phyloP scores from a whole-genome alignment of 139 green algal species.

The Coelastrella sp. region DNA sequence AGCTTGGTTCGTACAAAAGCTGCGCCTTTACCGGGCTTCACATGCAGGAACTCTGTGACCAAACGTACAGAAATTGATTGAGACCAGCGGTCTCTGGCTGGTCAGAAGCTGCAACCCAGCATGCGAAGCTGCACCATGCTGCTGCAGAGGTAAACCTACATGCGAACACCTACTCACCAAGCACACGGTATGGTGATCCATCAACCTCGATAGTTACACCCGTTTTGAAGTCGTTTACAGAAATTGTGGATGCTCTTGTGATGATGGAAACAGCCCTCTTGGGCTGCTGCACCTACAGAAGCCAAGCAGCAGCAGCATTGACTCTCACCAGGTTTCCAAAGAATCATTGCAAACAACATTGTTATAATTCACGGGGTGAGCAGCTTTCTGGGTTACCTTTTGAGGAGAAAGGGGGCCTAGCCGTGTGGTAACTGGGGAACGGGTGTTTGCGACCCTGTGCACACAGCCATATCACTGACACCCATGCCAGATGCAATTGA shows the following conservation, averaged over 20 bases:
- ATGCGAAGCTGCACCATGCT: too few species aligned
- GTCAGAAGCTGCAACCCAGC: too few species aligned
- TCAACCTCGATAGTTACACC: constrained; percentile 94
- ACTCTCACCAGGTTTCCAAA: background rate
- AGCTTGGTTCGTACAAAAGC: constrained; percentile 99
- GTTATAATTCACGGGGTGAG: too few species aligned
- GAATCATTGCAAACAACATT: too few species aligned
- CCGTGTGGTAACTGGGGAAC: too few species aligned
- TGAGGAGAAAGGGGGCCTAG: too few species aligned
- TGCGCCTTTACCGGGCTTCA: constrained; percentile 98
- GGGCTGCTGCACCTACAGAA: background rate
- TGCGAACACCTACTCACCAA: constrained; percentile 71
- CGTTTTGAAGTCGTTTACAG: constrained; percentile 95
- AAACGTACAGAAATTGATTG: too few species aligned
- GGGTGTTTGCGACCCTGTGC: too few species aligned
- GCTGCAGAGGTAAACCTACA: too few species aligned
- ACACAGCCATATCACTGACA: background rate
- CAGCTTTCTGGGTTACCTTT: too few species aligned
- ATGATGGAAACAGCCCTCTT: constrained; percentile 14
- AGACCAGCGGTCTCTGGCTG: too few species aligned
- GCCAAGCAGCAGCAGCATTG: background rate
- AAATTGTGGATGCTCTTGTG: constrained; percentile 55
- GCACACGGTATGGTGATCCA: constrained; percentile 78
- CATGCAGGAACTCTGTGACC: constrained; percentile 94
- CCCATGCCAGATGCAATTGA: background rate